Conservation (phyloP, 768 basidiomycete genomes). For the Suillus variegatus region DNA sequence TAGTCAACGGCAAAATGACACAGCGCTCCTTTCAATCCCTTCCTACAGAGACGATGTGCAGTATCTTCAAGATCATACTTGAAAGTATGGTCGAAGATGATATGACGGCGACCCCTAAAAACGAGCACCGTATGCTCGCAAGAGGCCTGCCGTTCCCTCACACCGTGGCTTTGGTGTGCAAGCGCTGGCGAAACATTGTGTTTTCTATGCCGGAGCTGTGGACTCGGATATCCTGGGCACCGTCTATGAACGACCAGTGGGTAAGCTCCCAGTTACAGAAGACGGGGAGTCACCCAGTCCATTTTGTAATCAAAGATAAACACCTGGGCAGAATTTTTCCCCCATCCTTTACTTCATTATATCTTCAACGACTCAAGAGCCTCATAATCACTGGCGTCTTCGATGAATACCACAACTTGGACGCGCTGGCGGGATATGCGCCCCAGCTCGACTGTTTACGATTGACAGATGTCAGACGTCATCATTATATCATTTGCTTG, state of each 20-base stretch:
- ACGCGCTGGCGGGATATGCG: neutral
- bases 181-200: neutral
- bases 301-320: neutral
- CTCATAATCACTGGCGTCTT: neutral
- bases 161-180: neutral
- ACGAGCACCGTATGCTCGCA: neutral
- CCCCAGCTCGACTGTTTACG: neutral
- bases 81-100: neutral
- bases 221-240: neutral
- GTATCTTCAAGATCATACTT: neutral
- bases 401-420: neutral
- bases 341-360: neutral
- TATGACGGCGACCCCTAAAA: neutral
- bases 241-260: too few relatives aligned
- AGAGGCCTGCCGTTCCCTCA: neutral
- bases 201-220: neutral
- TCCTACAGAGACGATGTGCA: neutral
- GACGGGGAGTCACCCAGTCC: neutral
- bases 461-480: neutral
- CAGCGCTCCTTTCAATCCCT: neutral
- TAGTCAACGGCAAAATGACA: neutral
- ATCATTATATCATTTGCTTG: rapidly evolving
- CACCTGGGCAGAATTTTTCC: too few relatives aligned
- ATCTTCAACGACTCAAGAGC: neutral
- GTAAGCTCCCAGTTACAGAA: neutral